Evolutionary conservation across 2,329 filamentous ascomycete genomes (phyloP), one percentile per base, ranked within the genome.

Genomic region (Myriosclerotinia duriaeana): DNA sequence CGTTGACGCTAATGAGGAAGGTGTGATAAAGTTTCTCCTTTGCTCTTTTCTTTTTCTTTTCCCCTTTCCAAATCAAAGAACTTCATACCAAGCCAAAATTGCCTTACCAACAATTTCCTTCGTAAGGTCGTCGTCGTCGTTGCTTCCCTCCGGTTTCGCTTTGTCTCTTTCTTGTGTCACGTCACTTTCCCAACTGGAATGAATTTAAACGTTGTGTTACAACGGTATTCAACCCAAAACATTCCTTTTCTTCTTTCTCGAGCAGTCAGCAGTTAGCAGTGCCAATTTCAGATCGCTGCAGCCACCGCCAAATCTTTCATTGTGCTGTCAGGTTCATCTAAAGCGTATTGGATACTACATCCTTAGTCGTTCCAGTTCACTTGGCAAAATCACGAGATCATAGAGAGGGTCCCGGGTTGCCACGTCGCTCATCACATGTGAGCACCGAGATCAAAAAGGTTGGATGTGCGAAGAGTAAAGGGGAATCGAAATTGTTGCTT

Each of bases 381-480:
- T 15, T 26, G 56, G 20, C 34, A 17, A 22, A 48, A 48, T 59
- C 26, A 48, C 20, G 36, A 48, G 56, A 59, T 15, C 42, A 48
- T 14, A 48, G 42, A 22, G 17, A n/a, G 20, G 20, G 8, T 59
- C 8, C 26, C 26, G 36, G 15, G 22, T 20, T 59, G 20, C 56
- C 56, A 59, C 42, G 42, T 58, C 40, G 42, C 54, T 22, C 38
- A 30, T 42, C 15, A 44, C 54, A 26, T 58, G 38, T 11, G 38
- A 58, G 22, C 14, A 20, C 20, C 30, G 14, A 30, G 38, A 30
- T 22, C 22, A 11, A 58, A 44, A 20, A 8, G 2, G 5, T 42
- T 14, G 14, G 7, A 26, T 9, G 14, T 36, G 20, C 11, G n/a
- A 9, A 40, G 34, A 53, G 50, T 3, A 3, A 3, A 3, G 5